Conservation (phyloP, 176 grass and related monocot genomes). For the Paspalum notatum region DNA sequence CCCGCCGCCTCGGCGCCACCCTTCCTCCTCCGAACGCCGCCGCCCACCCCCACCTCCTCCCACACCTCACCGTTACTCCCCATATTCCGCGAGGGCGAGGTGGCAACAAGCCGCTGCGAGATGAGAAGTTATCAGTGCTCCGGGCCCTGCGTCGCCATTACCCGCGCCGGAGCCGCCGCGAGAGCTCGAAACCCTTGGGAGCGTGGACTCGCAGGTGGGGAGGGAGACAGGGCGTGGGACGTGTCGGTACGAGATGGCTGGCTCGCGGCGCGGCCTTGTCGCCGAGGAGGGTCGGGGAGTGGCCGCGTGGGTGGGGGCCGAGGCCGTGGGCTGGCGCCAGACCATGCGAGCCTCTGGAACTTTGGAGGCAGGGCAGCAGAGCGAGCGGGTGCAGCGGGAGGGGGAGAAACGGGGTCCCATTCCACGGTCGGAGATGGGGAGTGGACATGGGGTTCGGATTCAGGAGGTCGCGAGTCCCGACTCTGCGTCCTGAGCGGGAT, state of each 20-base stretch:
- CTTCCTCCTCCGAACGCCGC: constrained; percentile 40
- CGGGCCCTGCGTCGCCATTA: constrained; percentile 29
- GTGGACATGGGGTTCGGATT: not conserved
- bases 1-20: constrained; percentile 17
- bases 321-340: not conserved
- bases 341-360: constrained; percentile 11
- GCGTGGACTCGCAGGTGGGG: not conserved
- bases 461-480: no score
- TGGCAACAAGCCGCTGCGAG: not conserved
- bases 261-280: constrained; percentile 10
- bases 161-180: constrained; percentile 24
- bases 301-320: not conserved
- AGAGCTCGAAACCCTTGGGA: constrained; percentile 18
- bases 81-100: constrained; percentile 42
- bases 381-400: constrained; percentile 1
- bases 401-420: not conserved
- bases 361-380: not conserved
- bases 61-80: constrained; percentile 51
- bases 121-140: constrained; percentile 1
- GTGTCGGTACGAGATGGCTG: constrained; percentile 14
- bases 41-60: constrained; percentile 38
- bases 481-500: not conserved
- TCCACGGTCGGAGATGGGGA: not conserved
- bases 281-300: not conserved
- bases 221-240: not conserved